phyloP scores from a whole-genome alignment of 2,329 filamentous ascomycete species.

The Alternaria sp. region DNA sequence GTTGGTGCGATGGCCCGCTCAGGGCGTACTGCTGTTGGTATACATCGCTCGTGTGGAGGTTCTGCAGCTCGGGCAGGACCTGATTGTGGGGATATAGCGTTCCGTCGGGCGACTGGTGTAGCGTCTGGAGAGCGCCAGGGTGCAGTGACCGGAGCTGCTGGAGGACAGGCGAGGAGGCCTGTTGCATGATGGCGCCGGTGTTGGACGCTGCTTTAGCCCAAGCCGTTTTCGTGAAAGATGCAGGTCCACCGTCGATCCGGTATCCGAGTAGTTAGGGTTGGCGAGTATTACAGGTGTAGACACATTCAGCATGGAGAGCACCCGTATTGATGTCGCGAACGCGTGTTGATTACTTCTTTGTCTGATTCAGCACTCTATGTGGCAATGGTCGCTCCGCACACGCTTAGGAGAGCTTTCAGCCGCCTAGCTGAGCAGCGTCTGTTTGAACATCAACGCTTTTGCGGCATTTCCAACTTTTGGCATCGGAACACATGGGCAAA shows the following conservation, averaged over 20 bases:
- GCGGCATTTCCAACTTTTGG: slow-evolving; percentile 15
- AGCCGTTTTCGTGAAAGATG: slow-evolving; percentile 10
- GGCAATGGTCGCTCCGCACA: slow-evolving; percentile 18
- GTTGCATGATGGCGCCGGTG: slow-evolving; percentile 32
- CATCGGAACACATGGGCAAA: slow-evolving; percentile 6
- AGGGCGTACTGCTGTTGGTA: slow-evolving; percentile 28
- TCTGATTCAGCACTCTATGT: slow-evolving; percentile 34
- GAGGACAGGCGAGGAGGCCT: slow-evolving; percentile 25
- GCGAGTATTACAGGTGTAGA: background rate
- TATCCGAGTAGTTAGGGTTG: background rate
- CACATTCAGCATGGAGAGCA: slow-evolving; percentile 5
- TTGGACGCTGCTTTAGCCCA: slow-evolving; percentile 35
- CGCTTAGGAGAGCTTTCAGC: slow-evolving; percentile 23
- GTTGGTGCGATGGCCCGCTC: slow-evolving; percentile 26
- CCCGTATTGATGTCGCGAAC: slow-evolving; percentile 13
- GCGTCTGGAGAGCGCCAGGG: slow-evolving; percentile 32
- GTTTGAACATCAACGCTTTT: slow-evolving; percentile 8
- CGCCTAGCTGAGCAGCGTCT: slow-evolving; percentile 9
- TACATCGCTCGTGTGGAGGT: slow-evolving; percentile 46
- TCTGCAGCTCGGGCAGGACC: slow-evolving; percentile 47
- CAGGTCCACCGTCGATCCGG: slow-evolving; percentile 6
- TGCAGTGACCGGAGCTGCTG: slow-evolving; percentile 34
- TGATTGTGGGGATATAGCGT: slow-evolving; percentile 28
- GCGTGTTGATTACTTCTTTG: slow-evolving; percentile 33
- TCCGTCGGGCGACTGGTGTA: slow-evolving; percentile 39